Evolutionary conservation across 2,329 filamentous ascomycete species (phyloP), one percentile per base, ranked within the genome.

Genomic region (Cercospora sp.): DNA sequence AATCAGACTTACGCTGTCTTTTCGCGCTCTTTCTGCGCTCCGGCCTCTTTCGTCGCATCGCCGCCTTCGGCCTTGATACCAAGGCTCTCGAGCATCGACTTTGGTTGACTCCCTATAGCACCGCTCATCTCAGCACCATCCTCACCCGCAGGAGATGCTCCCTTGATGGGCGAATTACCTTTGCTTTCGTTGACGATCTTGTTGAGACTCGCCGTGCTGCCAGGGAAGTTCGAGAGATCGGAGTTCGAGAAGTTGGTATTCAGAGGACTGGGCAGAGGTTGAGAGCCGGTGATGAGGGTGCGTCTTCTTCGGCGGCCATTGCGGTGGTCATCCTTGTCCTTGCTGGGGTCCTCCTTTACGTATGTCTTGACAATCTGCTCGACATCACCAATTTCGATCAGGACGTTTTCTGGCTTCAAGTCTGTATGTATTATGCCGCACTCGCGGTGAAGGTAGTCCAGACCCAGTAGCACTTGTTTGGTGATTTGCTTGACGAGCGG

Each of bases 351-450:
- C 70, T 89, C 92, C 81, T 97, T 94, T 65, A 99, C 94, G 71
- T 96, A 94, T 69, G 92, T 93, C 82, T 97, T 94, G 67, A 99
- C 95, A 71, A 98, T 98, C 80, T 98, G 93, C 83, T 99, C 95
- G 60, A 99, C 95, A 75, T 99, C 95, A 73, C 95, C 95, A 77
- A 99, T 98, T 82, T 99, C 95, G 78, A 99, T 98, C 72, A 99
- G 85, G 33, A 99, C 95, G 78, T 99, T 99, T 79, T 99, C 95
- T 59, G 95, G 95, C 81, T 99, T 97, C 74, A 98, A 83, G 78
- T 97, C 94, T 69, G 95, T 98, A 81, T 99, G 95, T 77, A 99
- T 97, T 82, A 99, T 98, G 78, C 95, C 95, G 81, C 95, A 99
- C 82, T 99, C 94, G 75, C 95, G 90, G 80, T 99, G 95, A 45